A percentile compares a stretch with the other conserved stretches of the same genome.
Conservation (phyloP, 352 stramenopile species). For the Globisporangium sylvaticum region DNA sequence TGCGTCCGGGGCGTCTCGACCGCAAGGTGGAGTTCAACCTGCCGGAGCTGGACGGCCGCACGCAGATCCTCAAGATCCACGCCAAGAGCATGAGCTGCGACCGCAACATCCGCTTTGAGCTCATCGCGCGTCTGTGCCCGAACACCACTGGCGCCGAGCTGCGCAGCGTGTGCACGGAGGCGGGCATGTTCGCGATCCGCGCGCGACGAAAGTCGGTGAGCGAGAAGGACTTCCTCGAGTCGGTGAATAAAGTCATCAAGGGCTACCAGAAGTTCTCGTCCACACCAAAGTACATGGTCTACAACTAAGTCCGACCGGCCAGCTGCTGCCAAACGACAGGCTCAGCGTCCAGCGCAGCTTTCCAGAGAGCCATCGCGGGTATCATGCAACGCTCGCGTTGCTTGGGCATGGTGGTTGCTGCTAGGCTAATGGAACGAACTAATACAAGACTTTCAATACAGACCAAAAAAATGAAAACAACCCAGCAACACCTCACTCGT, state of each 20-base stretch:
- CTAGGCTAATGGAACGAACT: background rate
- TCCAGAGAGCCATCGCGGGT: background rate
- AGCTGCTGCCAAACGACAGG: background rate
- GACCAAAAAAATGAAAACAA: background rate
- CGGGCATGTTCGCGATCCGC: slow-evolving; percentile 98
- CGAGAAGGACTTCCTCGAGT: slow-evolving; percentile 99
- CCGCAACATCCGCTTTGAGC: slow-evolving; percentile 98
- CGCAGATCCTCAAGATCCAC: slow-evolving; percentile 99
- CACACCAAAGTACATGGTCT: slow-evolving; percentile 99
- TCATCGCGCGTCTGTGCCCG: slow-evolving; percentile 96
- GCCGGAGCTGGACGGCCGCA: slow-evolving; percentile 96
- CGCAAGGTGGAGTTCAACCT: slow-evolving; percentile 99
- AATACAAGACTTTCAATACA: no score
- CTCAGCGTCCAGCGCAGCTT: background rate
- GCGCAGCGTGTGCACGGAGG: slow-evolving; percentile 97
- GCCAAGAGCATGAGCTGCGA: slow-evolving; percentile 99
- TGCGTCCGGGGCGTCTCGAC: slow-evolving; percentile 96
- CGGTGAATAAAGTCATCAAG: slow-evolving; percentile 99
- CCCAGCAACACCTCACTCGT: background rate
- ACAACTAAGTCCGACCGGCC: slow-evolving; percentile 80
- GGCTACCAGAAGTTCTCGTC: slow-evolving; percentile 99
- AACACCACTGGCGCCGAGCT: slow-evolving; percentile 99
- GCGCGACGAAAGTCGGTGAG: slow-evolving; percentile 97
- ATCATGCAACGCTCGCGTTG: background rate
- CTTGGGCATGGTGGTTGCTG: background rate